Conservation (phyloP, 2,329 filamentous ascomycete species). For the Elsinoe ampelina region DNA sequence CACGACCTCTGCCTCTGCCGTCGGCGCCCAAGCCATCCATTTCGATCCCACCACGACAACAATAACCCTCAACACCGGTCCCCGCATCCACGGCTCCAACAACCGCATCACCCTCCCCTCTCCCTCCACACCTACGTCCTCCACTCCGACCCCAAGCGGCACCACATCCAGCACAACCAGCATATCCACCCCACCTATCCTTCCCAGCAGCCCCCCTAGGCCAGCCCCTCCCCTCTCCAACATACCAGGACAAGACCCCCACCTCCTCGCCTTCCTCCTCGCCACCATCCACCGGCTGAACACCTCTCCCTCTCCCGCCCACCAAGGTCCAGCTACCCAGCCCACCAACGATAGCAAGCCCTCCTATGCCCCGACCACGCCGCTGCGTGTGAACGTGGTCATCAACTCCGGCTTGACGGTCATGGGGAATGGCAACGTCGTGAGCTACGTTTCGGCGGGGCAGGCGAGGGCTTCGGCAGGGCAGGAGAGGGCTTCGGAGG, state of each 20-base stretch:
- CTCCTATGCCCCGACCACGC: not conserved
- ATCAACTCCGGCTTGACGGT: not conserved
- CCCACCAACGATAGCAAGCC: not conserved
- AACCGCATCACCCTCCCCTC: not conserved
- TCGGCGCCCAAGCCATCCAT: not conserved
- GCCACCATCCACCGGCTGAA: conserved; percentile 11
- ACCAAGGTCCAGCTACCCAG: too few relatives aligned
- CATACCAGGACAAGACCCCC: not conserved
- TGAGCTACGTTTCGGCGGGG: not conserved
- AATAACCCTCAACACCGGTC: conserved; percentile 4
- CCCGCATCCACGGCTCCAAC: not conserved
- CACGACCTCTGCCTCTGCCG: not conserved
- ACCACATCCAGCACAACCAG: not conserved
- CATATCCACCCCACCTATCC: too few relatives aligned
- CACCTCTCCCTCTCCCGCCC: too few relatives aligned
- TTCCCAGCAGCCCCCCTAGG: not conserved
- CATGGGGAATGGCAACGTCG: not conserved
- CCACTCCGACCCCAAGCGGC: not conserved
- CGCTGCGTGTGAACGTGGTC: not conserved
- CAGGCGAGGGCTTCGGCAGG: not conserved
- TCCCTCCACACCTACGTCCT: not conserved
- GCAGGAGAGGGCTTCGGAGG: not conserved
- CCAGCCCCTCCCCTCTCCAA: not conserved
- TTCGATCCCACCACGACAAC: conserved; percentile 3
- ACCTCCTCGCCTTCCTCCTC: conserved; percentile 2